Base-by-base conservation (phyloP, 768 basidiomycete genomes). In the Rhodosporidiobolus sp. region DNA sequence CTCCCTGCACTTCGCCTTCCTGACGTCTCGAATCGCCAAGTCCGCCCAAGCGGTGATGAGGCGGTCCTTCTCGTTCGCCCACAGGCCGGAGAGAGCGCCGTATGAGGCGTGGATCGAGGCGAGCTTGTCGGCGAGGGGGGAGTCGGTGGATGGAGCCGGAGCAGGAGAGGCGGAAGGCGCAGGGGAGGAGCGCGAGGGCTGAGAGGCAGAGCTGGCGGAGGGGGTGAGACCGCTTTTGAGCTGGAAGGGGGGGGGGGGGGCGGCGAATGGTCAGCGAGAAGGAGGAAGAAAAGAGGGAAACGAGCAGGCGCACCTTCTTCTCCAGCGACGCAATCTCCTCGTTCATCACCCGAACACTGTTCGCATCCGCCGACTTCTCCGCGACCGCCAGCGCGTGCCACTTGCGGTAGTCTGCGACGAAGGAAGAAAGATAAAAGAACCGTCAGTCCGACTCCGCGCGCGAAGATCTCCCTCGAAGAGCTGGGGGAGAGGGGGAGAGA, bases 41-140 rank as follows among this genome's bases (percentile, higher is more conserved):
- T 66, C 56, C 32, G 34, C 19, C 65, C 65, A 66, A 7, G 48
- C 49, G 20, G 56, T 66, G n/a, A 66, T 57, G 34, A 59, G 35
- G 8, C 26, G 24, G n/a, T 32, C 57, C 8, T 20, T 22, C 16
- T 50, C 12, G 9, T 38, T 20, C 19, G 20, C 16, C 65, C 65
- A 66, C 9, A 66, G 65, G n/a, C 6, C 19, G 12, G 34, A 16
- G 26, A 66, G 35, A 14, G 43, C 34, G 16, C 48, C 12, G n/a
- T 66, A 34, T 17, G 54, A 20, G 17, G 22, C 19, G 49, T 66
- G 46, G 57, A 66, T 52, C 28, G 48, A n/a, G 35, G 22, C n/a
- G 65, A 66, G 65, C 11, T 19, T 32, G 34, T 34, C n/a, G 32
- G 34, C 7, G 55, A 28, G 12, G 46, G 55, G 22, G 30, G 32